These are phyloP conservation scores for Dendrothele bispora DNA, from an alignment of 768 basidiomycete genomes.

Conservation along the genomic window DNA sequence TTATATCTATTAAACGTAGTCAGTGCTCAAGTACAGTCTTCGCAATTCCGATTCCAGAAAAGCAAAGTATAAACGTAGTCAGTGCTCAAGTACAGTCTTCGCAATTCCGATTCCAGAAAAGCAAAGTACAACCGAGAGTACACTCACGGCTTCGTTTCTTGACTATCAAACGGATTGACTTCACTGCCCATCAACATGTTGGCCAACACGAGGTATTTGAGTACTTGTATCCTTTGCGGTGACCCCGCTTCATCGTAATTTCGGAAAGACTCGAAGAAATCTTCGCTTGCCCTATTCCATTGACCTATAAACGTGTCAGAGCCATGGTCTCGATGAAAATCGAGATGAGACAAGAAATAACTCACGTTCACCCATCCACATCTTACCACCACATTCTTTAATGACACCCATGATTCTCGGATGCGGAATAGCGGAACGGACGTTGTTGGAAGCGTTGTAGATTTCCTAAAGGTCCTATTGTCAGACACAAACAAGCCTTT, in stretches of 20 bases:
- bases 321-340: neutral
- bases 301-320: slow-evolving; percentile 55
- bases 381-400: slow-evolving; percentile 98
- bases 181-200: slow-evolving; percentile 99
- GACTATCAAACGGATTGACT: slow-evolving; percentile 98
- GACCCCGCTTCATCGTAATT: slow-evolving; percentile 99
- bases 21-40: too few species aligned
- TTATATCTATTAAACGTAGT: slow-evolving; percentile 64
- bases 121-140: neutral
- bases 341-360: neutral
- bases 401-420: slow-evolving; percentile 99
- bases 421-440: slow-evolving; percentile 96
- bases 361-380: slow-evolving; percentile 99
- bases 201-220: slow-evolving; percentile 96
- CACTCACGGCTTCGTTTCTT: slow-evolving; percentile 97
- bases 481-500: neutral
- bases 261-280: slow-evolving; percentile 98
- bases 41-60: too few species aligned
- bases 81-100: too few species aligned
- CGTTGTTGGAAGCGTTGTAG: slow-evolving; percentile 90
- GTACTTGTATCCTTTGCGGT: slow-evolving; percentile 93
- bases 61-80: neutral
- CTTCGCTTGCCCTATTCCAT: slow-evolving; percentile 95
- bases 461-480: slow-evolving; percentile 65
- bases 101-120: too few species aligned